phyloP scores from a whole-genome alignment of 768 basidiomycete species.

The Kwoniella sp. region DNA sequence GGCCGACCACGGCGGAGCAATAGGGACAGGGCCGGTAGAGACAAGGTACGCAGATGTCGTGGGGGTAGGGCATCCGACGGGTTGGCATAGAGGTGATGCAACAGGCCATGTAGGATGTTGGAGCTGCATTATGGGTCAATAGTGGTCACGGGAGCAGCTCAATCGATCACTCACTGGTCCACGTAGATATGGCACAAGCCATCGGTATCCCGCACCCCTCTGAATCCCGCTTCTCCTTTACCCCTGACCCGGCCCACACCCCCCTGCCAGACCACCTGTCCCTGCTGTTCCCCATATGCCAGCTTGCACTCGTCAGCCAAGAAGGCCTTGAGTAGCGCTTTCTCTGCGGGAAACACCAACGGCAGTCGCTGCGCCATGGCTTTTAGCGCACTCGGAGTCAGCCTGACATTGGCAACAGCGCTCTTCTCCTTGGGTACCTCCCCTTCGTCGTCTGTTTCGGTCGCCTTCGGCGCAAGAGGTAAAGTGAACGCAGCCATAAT shows the following conservation, averaged over 20 bases:
- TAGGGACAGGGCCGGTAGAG: conserved; percentile 43
- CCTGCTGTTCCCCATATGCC: conserved; percentile 28
- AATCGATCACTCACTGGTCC: conserved; percentile 49
- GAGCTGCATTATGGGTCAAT: conserved; percentile 25
- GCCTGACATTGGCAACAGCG: conserved; percentile 10
- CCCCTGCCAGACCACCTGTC: conserved; percentile 43
- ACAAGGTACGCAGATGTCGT: conserved; percentile 39
- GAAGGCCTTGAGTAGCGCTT: conserved; percentile 24
- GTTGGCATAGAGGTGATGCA: conserved; percentile 14
- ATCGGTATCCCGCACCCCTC: conserved; percentile 10
- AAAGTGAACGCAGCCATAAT: conserved; percentile 24
- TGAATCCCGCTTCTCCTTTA: conserved; percentile 18
- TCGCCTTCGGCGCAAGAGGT: conserved; percentile 18
- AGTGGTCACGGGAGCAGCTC: not conserved
- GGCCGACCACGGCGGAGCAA: conserved; percentile 42
- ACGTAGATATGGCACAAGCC: conserved; percentile 37
- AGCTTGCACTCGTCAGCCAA: conserved; percentile 8
- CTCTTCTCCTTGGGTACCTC: conserved; percentile 2
- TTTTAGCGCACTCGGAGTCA: conserved; percentile 29
- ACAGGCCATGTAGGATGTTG: conserved; percentile 39
- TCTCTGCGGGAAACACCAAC: conserved; percentile 25
- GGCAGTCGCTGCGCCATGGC: conserved; percentile 21
- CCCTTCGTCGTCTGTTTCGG: conserved; percentile 1
- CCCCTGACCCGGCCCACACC: conserved; percentile 36
- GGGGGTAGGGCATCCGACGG: conserved; percentile 23